phyloP scores from a whole-genome alignment of 805 yeast species.

The Sugiyamaella mastotermitis region DNA sequence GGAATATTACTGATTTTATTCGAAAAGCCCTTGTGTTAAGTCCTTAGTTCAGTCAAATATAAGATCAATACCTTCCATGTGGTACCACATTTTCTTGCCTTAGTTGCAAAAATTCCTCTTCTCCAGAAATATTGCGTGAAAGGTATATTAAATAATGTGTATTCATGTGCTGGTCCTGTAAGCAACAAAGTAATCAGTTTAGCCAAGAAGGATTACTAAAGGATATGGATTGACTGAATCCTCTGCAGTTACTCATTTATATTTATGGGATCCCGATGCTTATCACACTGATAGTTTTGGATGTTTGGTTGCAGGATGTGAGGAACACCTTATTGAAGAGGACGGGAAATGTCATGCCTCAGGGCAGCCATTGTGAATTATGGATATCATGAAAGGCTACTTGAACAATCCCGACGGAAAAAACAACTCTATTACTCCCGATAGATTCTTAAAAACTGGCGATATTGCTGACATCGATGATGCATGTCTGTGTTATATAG shows the following conservation, averaged over 20 bases:
- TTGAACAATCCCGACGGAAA: conserved; percentile 47
- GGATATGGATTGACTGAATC: conserved; percentile 41
- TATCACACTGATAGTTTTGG: conserved; percentile 47
- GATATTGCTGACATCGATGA: conserved; percentile 41
- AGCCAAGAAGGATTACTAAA: conserved; percentile 14
- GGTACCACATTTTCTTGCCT: conserved; percentile 38
- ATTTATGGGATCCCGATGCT: conserved; percentile 32
- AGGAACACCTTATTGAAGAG: conserved; percentile 40
- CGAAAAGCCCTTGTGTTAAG: too few species aligned
- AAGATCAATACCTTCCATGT: conserved; percentile 36
- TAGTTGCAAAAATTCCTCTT: conserved; percentile 41
- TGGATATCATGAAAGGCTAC: conserved; percentile 44
- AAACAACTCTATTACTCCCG: conserved; percentile 36
- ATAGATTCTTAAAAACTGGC: conserved; percentile 57
- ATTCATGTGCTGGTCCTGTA: conserved; percentile 45
- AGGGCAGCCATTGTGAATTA: conserved; percentile 46
- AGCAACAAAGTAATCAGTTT: conserved; percentile 13
- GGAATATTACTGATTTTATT: too few species aligned
- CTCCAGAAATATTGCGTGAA: conserved; percentile 39
- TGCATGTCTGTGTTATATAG: conserved; percentile 38
- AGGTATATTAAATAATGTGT: conserved; percentile 34
- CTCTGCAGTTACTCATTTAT: conserved; percentile 46
- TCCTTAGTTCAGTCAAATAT: too few species aligned
- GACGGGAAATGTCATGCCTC: conserved; percentile 44
- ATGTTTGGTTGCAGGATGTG: conserved; percentile 38